Evolutionary conservation across 768 basidiomycete genomes (phyloP), one percentile per base, ranked within the genome.

Genomic region (Postia placenta): DNA sequence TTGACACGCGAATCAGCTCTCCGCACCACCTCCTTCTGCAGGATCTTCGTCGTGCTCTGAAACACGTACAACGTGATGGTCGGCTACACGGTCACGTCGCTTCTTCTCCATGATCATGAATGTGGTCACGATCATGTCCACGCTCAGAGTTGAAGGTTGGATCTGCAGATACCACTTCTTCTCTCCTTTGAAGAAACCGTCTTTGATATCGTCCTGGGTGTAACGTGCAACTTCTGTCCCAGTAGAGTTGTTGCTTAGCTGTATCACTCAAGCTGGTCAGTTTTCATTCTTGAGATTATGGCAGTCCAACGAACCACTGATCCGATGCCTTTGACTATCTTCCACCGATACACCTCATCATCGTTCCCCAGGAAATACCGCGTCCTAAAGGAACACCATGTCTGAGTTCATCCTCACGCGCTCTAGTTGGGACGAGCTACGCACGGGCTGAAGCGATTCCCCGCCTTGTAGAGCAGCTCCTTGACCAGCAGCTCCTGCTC

Each of bases 21-120:
- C 64, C 40, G 55, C 55, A 23, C 56, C 55, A 41, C 58, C 52
- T 41, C 59, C 55, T 45, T 60, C 47, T 24, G 49, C 44, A 33
- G 36, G 26, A 26, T 56, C 57, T 23, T 61, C 63, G 35, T 58
- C 57, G 9, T 57, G 43, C 17, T 40, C 47, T 15, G 47, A 48
- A 41, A 52, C 49, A 19, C 50, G 47, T 7, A 62, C 52, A 17
- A 53, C 58, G 11, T 47, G 48, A 40, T 56, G 47, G 47, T 60
- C 51, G 12, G 53, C 42, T 6, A 62, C 50, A 22, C 61, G 61
- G 37, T 75, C 74, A 17, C 75, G 68, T 36, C 75, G 65, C 57
- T 75, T 75, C 64, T 73, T 77, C 65, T 78, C 78, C 68, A 79
- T 70, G 48, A 81, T 70, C 47, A 80, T 54, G 53, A 79, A 80